Evolutionary conservation across 192 early-diverging fungal species (phyloP).

Genomic region (Pilobolus umbonatus): DNA sequence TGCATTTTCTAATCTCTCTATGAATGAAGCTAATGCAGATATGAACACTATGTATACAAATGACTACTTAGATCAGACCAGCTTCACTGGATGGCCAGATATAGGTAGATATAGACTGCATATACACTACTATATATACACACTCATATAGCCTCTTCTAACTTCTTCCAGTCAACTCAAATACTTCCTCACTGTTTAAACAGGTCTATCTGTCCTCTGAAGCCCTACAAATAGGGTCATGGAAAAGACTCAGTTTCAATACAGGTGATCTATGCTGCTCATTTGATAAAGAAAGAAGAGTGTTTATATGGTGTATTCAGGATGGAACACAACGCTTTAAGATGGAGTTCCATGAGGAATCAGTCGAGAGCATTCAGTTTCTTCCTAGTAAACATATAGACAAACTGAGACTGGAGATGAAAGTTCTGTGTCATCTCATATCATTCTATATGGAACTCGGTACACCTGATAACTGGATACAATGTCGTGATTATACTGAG

Average conservation of each 20-base stretch:
- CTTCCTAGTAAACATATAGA: slow-evolving; percentile 38
- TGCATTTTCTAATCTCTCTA: too few relatives aligned
- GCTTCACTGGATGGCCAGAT: too few relatives aligned
- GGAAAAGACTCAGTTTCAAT: slow-evolving; percentile 55
- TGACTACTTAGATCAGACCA: too few relatives aligned
- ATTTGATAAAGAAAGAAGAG: slow-evolving; percentile 40
- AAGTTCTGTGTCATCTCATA: slow-evolving; percentile 32
- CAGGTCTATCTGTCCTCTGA: slow-evolving; percentile 49
- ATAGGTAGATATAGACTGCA: too few relatives aligned
- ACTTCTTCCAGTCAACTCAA: too few relatives aligned
- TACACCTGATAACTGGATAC: slow-evolving; percentile 40
- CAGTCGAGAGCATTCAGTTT: slow-evolving; percentile 44
- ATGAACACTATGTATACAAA: too few relatives aligned
- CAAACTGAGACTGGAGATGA: slow-evolving; percentile 27
- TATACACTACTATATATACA: too few relatives aligned
- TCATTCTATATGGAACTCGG: slow-evolving; percentile 41
- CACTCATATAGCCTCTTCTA: too few relatives aligned
- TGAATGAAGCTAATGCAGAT: too few relatives aligned
- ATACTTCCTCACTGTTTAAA: too few relatives aligned
- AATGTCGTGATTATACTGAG: slow-evolving; percentile 60
- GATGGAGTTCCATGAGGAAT: slow-evolving; percentile 40
- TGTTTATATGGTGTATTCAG: slow-evolving; percentile 55
- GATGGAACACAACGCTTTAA: slow-evolving; percentile 45
- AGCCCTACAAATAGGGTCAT: slow-evolving; percentile 57
- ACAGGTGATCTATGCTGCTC: slow-evolving; percentile 47